A percentile compares a stretch with the other conserved stretches of the same genome.
These are phyloP conservation scores for Amylocystis lapponica DNA, from an alignment of 768 basidiomycete genomes.

Conservation along the genomic window DNA sequence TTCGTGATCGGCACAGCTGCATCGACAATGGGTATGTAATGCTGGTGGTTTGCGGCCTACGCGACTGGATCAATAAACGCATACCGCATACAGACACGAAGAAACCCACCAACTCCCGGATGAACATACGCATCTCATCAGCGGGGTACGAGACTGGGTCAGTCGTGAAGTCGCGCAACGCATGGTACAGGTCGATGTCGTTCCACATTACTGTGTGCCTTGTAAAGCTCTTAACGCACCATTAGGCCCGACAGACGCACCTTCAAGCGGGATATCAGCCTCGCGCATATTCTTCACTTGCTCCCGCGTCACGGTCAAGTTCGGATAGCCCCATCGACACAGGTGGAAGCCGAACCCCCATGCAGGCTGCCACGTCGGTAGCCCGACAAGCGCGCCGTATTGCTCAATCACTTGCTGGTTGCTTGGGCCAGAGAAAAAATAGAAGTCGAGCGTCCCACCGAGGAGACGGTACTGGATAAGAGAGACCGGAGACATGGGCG, in stretches of 20 bases:
- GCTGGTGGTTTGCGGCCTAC: conserved; percentile 40
- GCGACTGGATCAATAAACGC: neutral
- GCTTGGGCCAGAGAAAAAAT: conserved; percentile 54
- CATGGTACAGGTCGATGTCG: conserved; percentile 70
- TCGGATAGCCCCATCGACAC: conserved; percentile 51
- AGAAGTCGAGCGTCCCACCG: conserved; percentile 73
- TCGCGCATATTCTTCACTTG: conserved; percentile 56
- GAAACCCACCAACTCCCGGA: conserved; percentile 45
- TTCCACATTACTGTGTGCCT: conserved; percentile 69
- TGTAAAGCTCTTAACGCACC: neutral
- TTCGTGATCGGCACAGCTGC: conserved; percentile 50
- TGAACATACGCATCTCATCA: conserved; percentile 48
- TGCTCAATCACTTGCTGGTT: conserved; percentile 58
- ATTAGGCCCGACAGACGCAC: conserved; percentile 22
- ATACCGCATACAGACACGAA: neutral
- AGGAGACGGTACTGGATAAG: conserved; percentile 67
- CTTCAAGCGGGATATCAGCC: conserved; percentile 71
- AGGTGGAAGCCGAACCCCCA: conserved; percentile 81
- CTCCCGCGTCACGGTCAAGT: conserved; percentile 49
- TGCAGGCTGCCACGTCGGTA: conserved; percentile 63
- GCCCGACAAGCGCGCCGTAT: conserved; percentile 57
- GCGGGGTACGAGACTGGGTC: conserved; percentile 59
- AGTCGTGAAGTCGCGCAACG: conserved; percentile 62
- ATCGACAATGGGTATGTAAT: conserved; percentile 68
- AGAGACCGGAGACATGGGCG: conserved; percentile 43